Conservation (phyloP, 257 asterid genomes). For the Plantago ovata region DNA sequence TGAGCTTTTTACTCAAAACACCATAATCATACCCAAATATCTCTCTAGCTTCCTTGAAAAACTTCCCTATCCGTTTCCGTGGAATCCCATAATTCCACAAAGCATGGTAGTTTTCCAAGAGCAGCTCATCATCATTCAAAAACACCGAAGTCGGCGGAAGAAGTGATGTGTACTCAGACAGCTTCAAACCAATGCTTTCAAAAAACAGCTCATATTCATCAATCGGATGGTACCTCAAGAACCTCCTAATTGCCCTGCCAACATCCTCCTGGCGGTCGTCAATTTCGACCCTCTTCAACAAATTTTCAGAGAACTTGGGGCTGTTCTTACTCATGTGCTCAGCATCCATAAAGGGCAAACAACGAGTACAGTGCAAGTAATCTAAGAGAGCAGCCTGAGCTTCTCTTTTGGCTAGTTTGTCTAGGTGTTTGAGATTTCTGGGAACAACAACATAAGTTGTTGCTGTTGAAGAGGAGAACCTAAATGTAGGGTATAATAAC, state of each 20-base stretch:
- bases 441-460: slow-evolving; percentile 2
- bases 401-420: slow-evolving; percentile 25
- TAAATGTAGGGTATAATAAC: slow-evolving; percentile 27
- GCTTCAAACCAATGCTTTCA: slow-evolving; percentile 49
- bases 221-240: slow-evolving; percentile 53
- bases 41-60: slow-evolving; percentile 42
- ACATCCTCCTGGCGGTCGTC: slow-evolving; percentile 25
- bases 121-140: slow-evolving; percentile 37
- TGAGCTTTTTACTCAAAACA: slow-evolving; percentile 31
- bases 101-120: slow-evolving; percentile 40
- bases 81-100: slow-evolving; percentile 48
- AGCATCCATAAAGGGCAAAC: slow-evolving; percentile 48
- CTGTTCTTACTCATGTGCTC: slow-evolving; percentile 46
- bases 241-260: slow-evolving; percentile 30
- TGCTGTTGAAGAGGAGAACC: slow-evolving; percentile 29
- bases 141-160: slow-evolving; percentile 45
- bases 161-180: slow-evolving; percentile 28
- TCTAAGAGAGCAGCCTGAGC: slow-evolving; percentile 50
- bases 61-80: slow-evolving; percentile 38
- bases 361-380: slow-evolving; percentile 50
- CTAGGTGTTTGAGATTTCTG: slow-evolving; percentile 4
- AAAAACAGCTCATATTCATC: slow-evolving; percentile 58
- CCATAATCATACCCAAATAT: slow-evolving; percentile 31
- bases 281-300: slow-evolving; percentile 29
- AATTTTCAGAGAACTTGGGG: slow-evolving; percentile 35